These are phyloP conservation scores for Hypsizygus ulmarius DNA, from an alignment of 1,284 basidiomycete genomes.

Conservation along the genomic window DNA sequence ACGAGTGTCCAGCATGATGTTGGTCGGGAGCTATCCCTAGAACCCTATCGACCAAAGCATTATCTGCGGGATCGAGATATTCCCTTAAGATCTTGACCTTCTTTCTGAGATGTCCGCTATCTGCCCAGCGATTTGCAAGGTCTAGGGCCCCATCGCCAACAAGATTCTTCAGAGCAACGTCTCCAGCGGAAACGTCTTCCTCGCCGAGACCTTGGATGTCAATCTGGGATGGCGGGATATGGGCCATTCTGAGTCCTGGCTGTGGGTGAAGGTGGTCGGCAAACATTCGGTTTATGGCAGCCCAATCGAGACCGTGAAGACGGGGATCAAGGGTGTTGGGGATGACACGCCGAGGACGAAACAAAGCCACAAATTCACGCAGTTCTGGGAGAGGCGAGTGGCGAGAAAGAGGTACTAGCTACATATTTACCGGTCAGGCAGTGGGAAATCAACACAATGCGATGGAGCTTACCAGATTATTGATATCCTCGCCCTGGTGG, in stretches of 20 bases:
- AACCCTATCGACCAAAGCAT: slow-evolving; percentile 27
- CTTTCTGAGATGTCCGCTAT: slow-evolving; percentile 40
- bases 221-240: slow-evolving; percentile 3
- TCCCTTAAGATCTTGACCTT: slow-evolving; percentile 44
- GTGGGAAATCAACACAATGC: not conserved
- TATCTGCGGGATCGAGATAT: slow-evolving; percentile 38
- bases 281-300: slow-evolving; percentile 67
- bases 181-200: slow-evolving; percentile 33
- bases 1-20: slow-evolving; percentile 1
- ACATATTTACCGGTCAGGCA: slow-evolving; percentile 4
- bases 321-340: slow-evolving; percentile 77
- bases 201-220: slow-evolving; percentile 17
- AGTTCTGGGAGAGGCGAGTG: slow-evolving; percentile 88
- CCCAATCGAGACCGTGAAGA: slow-evolving; percentile 66
- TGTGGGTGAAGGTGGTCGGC: slow-evolving; percentile 43
- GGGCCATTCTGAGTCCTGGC: not conserved
- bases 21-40: slow-evolving; percentile 21
- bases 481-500: slow-evolving; percentile 44
- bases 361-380: slow-evolving; percentile 72
- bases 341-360: slow-evolving; percentile 69
- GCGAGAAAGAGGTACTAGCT: slow-evolving; percentile 82
- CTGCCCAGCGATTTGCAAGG: slow-evolving; percentile 51
- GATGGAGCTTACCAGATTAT: slow-evolving; percentile 50
- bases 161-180: slow-evolving; percentile 57
- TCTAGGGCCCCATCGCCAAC: slow-evolving; percentile 49